Base-by-base conservation (phyloP, 176 grass and related monocot genomes). In the Stipa capillata region DNA sequence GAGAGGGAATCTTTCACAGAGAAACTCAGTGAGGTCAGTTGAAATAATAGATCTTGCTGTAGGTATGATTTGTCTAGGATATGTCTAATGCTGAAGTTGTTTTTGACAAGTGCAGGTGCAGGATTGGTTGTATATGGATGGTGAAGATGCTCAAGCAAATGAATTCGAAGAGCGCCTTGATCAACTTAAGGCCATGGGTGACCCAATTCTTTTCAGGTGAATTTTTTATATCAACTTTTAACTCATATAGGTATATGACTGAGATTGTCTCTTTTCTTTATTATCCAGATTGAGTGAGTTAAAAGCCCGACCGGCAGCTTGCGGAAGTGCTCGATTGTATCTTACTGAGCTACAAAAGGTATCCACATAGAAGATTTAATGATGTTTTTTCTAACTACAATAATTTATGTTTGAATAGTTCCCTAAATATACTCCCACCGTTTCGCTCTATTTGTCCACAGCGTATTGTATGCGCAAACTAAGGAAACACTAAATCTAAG, bases 151-250 rank as follows among this genome's bases (percentile, higher is more conserved):
- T 79, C 82, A 84, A 81, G 89, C 86, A 53, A 85, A 67, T 83
- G 89, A 91, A 86, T 91, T 91, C n/a, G 34, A 92, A 89, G 89
- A 92, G 72, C 84, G 61, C 4, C 81, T 95, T 48, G 89, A 91
- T 36, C 87, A 85, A 79, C 89, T 95, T 31, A 92, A 90, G 77
- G 76, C 77, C 73, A 83, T 91, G 34, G 91, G 94, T 0, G 89
- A 97, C 60, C 94, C 91, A 35, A 91, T 99, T 77, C 75, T 97
- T 91, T 91, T 93, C 83, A 93, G 94, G 91, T 97, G 79, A 65
- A 33, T 74, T 53, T 6, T 56, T 89, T 50, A 40, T 40, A 57
- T 70, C 10, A 66, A 36, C 17, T 76, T n/a, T 63, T 24, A 11
- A 12, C 57, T 41, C 11, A 55, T 32, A 56, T 71, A 42, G 5